Evolutionary conservation across 2,329 filamentous ascomycete genomes (phyloP).

Genomic region (Botrytis porri): DNA sequence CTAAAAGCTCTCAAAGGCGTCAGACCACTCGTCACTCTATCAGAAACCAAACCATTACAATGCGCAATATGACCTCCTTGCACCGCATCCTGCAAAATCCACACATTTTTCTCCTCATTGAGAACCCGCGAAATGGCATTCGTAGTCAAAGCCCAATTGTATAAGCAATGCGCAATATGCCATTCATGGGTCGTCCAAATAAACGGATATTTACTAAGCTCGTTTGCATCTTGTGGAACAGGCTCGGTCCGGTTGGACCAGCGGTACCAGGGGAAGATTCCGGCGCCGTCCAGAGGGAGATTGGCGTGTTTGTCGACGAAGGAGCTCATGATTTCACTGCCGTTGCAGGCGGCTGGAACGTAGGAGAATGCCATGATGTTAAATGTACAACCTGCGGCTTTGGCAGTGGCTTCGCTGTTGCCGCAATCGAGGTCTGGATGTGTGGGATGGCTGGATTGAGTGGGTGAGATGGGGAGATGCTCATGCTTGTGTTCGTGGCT

Average conservation of each 20-base stretch:
- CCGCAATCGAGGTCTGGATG: not conserved
- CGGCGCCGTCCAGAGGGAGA: not conserved
- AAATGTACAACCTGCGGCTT: not conserved
- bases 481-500: not conserved
- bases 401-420: not conserved
- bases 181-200: not conserved
- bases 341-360: not conserved
- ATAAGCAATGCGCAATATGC: not conserved
- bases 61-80: not conserved
- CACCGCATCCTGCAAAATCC: not conserved
- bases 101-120: not conserved
- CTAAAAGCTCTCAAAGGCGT: not conserved
- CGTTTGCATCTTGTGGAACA: not conserved
- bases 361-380: not conserved
- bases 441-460: not conserved
- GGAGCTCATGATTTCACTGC: not conserved
- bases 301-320: not conserved
- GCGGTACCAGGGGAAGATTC: not conserved
- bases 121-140: not conserved
- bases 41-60: not conserved
- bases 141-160: not conserved
- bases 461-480: not conserved
- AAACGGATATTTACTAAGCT: not conserved
- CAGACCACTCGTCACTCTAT: not conserved
- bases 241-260: not conserved